A percentile compares a stretch with the other conserved stretches of the same genome.
phyloP scores from a whole-genome alignment of 768 basidiomycete genomes.

The Leccinum disarticulatum region DNA sequence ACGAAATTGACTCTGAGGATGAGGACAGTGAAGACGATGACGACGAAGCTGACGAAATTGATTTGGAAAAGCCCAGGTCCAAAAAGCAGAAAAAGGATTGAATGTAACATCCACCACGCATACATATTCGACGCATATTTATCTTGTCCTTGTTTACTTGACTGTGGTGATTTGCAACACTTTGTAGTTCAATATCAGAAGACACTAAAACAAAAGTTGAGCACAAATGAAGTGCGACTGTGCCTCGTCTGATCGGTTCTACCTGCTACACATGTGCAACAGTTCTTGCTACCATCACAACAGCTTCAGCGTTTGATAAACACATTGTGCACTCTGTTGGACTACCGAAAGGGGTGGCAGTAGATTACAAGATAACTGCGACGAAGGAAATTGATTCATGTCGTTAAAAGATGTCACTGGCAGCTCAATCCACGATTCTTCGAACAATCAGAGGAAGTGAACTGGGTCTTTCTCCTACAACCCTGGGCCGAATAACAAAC shows the following conservation, averaged over 20 bases:
- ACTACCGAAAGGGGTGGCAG: neutral
- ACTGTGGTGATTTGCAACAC: constrained; percentile 6
- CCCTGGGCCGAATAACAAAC: constrained; percentile 61
- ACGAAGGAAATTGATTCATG: neutral
- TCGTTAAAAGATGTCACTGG: neutral
- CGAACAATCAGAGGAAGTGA: constrained; percentile 55
- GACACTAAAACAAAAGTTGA: neutral
- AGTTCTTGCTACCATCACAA: neutral
- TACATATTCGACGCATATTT: constrained; percentile 27
- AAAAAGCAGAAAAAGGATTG: constrained; percentile 63
- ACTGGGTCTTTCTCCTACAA: constrained; percentile 51
- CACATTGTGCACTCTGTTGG: neutral
- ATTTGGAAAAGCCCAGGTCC: constrained; percentile 77
- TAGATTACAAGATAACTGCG: neutral
- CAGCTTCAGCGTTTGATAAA: neutral
- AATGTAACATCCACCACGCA: constrained; percentile 17
- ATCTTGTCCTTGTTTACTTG: constrained; percentile 17
- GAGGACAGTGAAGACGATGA: constrained; percentile 71
- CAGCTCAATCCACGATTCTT: constrained; percentile 22
- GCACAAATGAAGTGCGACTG: neutral
- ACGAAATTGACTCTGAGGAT: constrained; percentile 64
- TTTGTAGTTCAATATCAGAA: constrained; percentile 4
- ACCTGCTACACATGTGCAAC: neutral
- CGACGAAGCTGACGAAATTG: constrained; percentile 83
- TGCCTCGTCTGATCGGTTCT: neutral